A percentile compares a stretch with the other conserved stretches of the same genome.
Evolutionary conservation across 768 basidiomycete species (phyloP).

Genomic region (Cystofilobasidium ferigula): DNA sequence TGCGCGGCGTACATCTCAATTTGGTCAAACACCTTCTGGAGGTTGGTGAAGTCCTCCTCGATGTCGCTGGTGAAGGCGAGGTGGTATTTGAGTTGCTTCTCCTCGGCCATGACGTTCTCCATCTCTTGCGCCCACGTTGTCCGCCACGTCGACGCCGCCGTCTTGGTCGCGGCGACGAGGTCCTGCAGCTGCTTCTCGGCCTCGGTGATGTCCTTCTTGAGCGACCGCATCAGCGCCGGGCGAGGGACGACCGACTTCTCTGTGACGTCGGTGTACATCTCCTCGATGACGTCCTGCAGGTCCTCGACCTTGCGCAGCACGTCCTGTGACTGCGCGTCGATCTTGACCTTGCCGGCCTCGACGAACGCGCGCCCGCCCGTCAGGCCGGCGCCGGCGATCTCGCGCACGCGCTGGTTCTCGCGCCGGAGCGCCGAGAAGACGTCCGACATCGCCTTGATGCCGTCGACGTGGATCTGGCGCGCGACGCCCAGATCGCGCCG

Average conservation of each 20-base stretch:
- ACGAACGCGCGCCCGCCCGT: slow-evolving; percentile 80
- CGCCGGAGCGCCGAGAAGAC: slow-evolving; percentile 63
- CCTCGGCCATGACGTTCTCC: slow-evolving; percentile 92
- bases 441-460: slow-evolving; percentile 81
- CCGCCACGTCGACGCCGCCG: slow-evolving; percentile 93
- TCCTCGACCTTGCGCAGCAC: slow-evolving; percentile 86
- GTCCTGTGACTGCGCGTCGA: slow-evolving; percentile 81
- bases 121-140: slow-evolving; percentile 97
- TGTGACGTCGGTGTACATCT: slow-evolving; percentile 78
- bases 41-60: slow-evolving; percentile 84
- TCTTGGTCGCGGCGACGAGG: slow-evolving; percentile 71
- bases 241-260: slow-evolving; percentile 80
- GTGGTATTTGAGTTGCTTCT: slow-evolving; percentile 84
- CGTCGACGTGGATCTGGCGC: slow-evolving; percentile 88
- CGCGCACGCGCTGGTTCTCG: slow-evolving; percentile 78
- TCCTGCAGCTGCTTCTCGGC: slow-evolving; percentile 60
- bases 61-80: slow-evolving; percentile 82
- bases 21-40: slow-evolving; percentile 71
- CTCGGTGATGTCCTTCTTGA: slow-evolving; percentile 60
- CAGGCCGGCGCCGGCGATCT: slow-evolving; percentile 68
- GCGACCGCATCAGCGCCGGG: slow-evolving; percentile 53
- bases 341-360: slow-evolving; percentile 77
- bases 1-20: slow-evolving; percentile 66
- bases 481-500: slow-evolving; percentile 85
- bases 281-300: slow-evolving; percentile 80